Base-by-base conservation (phyloP, 1,139 yeast species). In the Geotrichum phurueaensis region DNA sequence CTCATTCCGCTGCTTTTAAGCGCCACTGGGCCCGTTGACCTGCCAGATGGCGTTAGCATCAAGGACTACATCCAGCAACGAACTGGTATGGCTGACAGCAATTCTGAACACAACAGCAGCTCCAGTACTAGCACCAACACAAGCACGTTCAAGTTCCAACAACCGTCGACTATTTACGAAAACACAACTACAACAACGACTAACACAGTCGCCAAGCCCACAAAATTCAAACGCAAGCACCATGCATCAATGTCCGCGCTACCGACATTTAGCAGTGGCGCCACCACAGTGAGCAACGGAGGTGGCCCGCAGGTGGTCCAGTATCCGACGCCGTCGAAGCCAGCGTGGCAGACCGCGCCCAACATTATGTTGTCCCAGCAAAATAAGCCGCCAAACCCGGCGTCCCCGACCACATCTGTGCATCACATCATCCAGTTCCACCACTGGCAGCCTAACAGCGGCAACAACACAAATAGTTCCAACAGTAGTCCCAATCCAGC, bases 1-100 rank as follows among this genome's bases (percentile, higher is more conserved):
- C 71, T 85, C 65, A 85, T 92, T n/a, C 89, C 96, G 0, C 68
- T 78, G 48, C 73, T 90, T 70, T 86, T 89, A 67, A 65, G 62
- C 49, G 57, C 64, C 12, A 39, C 53, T 13, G 45, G 45, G 18
- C 59, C 54, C 25, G 36, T 29, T 6, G 56, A 54, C n/a, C 18
- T 12, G 31, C 18, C 54, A 15, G 59, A 47, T 36, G 59, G 20
- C 9, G 29, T 25, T 36, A 27, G 50, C 7, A 39, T 51, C 20
- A 33, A 52, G 9, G 62, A 58, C 1, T 61, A 56, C 36, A 54
- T 54, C 1, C 59, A 57, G 29, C 56, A 57, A 20, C 51, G 48
- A n/a, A 22, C 47, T n/a, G 27, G 51, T 15, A 15, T 18, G 12
- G 13, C 36, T 18, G 33, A 23, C 20, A 18, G 31, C 45, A 39